Evolutionary conservation across 257 asterid genomes (phyloP).

Genomic region (Capsicum rhomboideum): DNA sequence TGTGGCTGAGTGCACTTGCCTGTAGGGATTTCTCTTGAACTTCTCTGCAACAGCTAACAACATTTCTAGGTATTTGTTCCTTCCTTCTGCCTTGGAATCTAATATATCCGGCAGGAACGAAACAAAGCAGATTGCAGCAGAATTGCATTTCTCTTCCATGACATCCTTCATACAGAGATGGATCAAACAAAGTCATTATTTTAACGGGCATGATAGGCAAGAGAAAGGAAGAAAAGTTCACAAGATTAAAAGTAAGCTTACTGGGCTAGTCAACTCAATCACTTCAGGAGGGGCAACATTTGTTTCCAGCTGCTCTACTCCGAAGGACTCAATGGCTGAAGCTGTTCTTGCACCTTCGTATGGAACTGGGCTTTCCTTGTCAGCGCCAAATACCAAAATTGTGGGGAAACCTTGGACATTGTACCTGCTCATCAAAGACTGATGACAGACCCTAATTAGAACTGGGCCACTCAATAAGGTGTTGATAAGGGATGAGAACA

Average conservation of each 20-base stretch:
- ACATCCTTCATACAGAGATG: conserved; percentile 42
- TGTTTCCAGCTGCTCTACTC: conserved; percentile 76
- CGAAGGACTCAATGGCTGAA: conserved; percentile 81
- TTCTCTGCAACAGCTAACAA: conserved; percentile 78
- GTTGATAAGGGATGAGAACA: neutral
- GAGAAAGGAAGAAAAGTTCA: neutral
- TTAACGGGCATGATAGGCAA: neutral
- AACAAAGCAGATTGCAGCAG: conserved; percentile 88
- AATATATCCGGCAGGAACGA: conserved; percentile 90
- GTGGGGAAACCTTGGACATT: conserved; percentile 96
- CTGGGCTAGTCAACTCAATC: conserved; percentile 76
- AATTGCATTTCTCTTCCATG: conserved; percentile 84
- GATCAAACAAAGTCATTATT: neutral
- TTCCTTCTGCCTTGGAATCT: conserved; percentile 92
- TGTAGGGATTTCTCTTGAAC: conserved; percentile 74
- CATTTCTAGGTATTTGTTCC: conserved; percentile 68
- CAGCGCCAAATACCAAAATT: conserved; percentile 92
- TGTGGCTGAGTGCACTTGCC: conserved; percentile 32
- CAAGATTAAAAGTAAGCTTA: conserved; percentile 19
- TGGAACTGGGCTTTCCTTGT: conserved; percentile 71
- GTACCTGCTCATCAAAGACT: conserved; percentile 98
- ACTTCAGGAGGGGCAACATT: conserved; percentile 94
- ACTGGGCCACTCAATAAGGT: neutral
- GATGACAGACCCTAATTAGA: conserved; percentile 40
- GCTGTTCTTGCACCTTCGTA: conserved; percentile 94